A percentile compares a stretch with the other conserved stretches of the same genome.
Evolutionary conservation across 225 moss, liverwort and hornwort genomes (phyloP).

Genomic region (Climacium dendroides): DNA sequence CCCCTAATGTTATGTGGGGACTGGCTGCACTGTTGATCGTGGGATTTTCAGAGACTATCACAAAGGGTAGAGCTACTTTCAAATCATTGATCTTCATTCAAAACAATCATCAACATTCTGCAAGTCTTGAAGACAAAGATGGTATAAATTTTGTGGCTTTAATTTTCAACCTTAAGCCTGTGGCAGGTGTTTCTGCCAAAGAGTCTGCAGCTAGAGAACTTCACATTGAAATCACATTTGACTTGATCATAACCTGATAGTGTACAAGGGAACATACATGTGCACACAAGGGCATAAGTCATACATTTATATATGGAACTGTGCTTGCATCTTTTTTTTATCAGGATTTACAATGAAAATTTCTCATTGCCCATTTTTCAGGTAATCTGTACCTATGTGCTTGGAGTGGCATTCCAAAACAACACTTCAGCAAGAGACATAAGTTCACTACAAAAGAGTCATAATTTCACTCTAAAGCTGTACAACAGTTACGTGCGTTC

Average conservation of each 20-base stretch:
- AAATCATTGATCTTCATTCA: neutral
- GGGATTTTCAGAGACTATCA: constrained; percentile 16
- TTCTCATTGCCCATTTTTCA: neutral
- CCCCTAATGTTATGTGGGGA: too few relatives aligned
- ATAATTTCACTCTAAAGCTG: neutral
- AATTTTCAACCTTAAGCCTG: neutral
- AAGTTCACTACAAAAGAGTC: constrained; percentile 11
- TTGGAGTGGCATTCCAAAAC: constrained; percentile 32
- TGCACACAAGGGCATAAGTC: neutral
- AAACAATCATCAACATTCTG: neutral
- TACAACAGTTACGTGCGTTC: neutral
- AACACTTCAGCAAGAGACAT: constrained; percentile 18
- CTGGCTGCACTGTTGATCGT: neutral
- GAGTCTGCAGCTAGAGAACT: constrained; percentile 40
- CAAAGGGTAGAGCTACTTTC: constrained; percentile 10
- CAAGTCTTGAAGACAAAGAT: neutral
- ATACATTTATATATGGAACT: too few relatives aligned
- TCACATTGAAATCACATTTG: neutral
- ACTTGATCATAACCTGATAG: neutral
- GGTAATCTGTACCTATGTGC: constrained; percentile 44
- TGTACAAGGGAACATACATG: neutral
- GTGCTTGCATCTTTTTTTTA: neutral
- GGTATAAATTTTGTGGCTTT: neutral
- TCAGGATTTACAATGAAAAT: neutral
- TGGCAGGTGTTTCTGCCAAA: constrained; percentile 35